Evolutionary conservation across 768 basidiomycete genomes (phyloP).

Genomic region (Leucocoprinus birnbaumii): DNA sequence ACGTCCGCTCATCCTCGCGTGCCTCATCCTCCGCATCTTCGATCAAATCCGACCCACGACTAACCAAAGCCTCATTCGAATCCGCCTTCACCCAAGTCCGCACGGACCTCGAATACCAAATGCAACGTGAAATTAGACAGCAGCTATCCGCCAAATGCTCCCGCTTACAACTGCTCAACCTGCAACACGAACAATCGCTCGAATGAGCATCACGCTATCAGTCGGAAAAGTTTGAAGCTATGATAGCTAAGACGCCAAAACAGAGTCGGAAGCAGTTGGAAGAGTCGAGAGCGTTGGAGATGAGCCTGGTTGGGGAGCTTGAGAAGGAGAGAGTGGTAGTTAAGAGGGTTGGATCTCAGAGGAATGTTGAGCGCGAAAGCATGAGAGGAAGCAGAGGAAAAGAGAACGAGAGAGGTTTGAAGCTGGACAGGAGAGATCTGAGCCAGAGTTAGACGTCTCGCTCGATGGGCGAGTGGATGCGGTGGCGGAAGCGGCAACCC

Average conservation of each 20-base stretch:
- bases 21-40: not conserved
- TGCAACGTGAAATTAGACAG: constrained; percentile 4
- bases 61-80: not conserved
- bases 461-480: not conserved
- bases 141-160: not conserved
- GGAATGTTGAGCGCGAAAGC: not conserved
- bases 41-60: not conserved
- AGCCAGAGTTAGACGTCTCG: not conserved
- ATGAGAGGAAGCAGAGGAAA: not conserved
- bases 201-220: not conserved
- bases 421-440: not conserved
- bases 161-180: not conserved
- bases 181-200: not conserved
- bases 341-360: not conserved
- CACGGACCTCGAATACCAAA: not conserved
- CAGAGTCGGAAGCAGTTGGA: not conserved
- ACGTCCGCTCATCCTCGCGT: too few relatives aligned
- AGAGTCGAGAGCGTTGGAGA: not conserved
- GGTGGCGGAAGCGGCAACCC: not conserved
- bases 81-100: not conserved
- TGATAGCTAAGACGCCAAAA: not conserved
- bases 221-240: not conserved
- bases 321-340: not conserved
- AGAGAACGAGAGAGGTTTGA: not conserved
- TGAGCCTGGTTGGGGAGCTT: not conserved